These are phyloP conservation scores for Trichosporon sp. DNA, from an alignment of 1,284 basidiomycete species.

Conservation along the genomic window DNA sequence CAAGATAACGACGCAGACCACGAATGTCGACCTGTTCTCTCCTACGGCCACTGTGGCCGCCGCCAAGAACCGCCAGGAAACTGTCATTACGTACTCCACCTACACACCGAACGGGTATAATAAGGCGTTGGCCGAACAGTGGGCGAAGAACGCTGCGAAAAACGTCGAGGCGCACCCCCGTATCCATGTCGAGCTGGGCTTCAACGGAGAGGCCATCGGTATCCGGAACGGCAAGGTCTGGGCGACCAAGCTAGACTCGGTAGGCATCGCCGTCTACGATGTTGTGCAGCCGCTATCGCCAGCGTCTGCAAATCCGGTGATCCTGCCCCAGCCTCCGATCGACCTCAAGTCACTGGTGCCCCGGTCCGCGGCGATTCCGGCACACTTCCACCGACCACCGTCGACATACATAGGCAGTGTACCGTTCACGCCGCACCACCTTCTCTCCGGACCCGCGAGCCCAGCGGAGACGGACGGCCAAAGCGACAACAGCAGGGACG, in stretches of 20 bases:
- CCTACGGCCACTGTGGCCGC: slow-evolving; percentile 1
- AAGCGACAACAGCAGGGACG: neutral
- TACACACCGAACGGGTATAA: slow-evolving; percentile 46
- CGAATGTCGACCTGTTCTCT: slow-evolving; percentile 2
- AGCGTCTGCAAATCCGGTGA: slow-evolving; percentile 38
- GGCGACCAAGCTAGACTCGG: slow-evolving; percentile 34
- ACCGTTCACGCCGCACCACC: slow-evolving; percentile 21
- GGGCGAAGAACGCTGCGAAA: slow-evolving; percentile 24
- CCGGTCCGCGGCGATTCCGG: neutral
- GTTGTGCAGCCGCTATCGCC: slow-evolving; percentile 38
- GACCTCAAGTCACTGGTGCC: slow-evolving; percentile 27
- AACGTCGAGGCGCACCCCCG: slow-evolving; percentile 6
- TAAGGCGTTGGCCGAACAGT: slow-evolving; percentile 42
- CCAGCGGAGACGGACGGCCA: neutral
- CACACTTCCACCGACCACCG: slow-evolving; percentile 18
- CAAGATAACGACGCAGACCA: slow-evolving; percentile 30
- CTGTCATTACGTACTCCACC: slow-evolving; percentile 44
- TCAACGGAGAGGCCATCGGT: slow-evolving; percentile 43
- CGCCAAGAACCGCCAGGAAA: slow-evolving; percentile 21
- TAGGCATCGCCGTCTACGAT: slow-evolving; percentile 47
- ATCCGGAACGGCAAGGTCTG: slow-evolving; percentile 40
- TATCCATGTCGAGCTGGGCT: slow-evolving; percentile 42
- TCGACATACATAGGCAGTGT: slow-evolving; percentile 41
- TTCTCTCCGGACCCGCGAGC: neutral
- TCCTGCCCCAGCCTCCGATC: slow-evolving; percentile 46